Conservation (phyloP, 768 basidiomycete genomes). For the Rubroboletus pulcherrimus region DNA sequence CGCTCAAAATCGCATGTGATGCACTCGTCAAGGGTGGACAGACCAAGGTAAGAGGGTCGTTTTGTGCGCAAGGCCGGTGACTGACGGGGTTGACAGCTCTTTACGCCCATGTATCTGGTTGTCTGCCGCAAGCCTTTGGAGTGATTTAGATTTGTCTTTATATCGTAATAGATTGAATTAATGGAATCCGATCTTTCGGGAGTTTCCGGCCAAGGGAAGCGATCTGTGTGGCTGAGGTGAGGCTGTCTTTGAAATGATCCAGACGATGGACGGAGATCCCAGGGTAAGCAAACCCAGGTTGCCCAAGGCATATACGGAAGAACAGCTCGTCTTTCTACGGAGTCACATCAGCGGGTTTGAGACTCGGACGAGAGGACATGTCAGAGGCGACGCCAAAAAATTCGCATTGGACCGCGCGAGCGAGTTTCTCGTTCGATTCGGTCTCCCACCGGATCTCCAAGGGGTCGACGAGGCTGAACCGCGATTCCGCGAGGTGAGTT, state of each 20-base stretch:
- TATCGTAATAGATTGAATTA: neutral
- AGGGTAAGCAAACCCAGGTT: slow-evolving; percentile 63
- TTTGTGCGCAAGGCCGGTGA: neutral
- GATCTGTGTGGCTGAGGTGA: slow-evolving; percentile 22
- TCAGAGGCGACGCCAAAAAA: slow-evolving; percentile 67
- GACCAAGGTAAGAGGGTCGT: slow-evolving; percentile 56
- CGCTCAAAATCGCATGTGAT: slow-evolving; percentile 76
- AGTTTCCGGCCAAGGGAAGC: slow-evolving; percentile 12
- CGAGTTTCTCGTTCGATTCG: slow-evolving; percentile 58
- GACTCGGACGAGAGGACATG: slow-evolving; percentile 52
- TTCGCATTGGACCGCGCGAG: slow-evolving; percentile 60
- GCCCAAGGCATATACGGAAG: slow-evolving; percentile 62
- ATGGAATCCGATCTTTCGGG: slow-evolving; percentile 29
- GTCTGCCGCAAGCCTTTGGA: slow-evolving; percentile 50
- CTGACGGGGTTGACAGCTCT: slow-evolving; percentile 48
- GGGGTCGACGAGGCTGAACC: slow-evolving; percentile 55
- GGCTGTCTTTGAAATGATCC: slow-evolving; percentile 3
- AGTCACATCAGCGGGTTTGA: slow-evolving; percentile 55
- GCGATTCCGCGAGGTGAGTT: slow-evolving; percentile 55
- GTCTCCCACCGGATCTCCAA: slow-evolving; percentile 52
- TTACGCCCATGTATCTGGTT: slow-evolving; percentile 84
- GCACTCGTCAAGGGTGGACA: slow-evolving; percentile 82
- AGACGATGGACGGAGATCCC: slow-evolving; percentile 48
- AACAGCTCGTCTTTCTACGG: slow-evolving; percentile 56
- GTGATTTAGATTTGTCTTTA: neutral